phyloP scores from a whole-genome alignment of 768 basidiomycete species.

The Tulasnella sp. region DNA sequence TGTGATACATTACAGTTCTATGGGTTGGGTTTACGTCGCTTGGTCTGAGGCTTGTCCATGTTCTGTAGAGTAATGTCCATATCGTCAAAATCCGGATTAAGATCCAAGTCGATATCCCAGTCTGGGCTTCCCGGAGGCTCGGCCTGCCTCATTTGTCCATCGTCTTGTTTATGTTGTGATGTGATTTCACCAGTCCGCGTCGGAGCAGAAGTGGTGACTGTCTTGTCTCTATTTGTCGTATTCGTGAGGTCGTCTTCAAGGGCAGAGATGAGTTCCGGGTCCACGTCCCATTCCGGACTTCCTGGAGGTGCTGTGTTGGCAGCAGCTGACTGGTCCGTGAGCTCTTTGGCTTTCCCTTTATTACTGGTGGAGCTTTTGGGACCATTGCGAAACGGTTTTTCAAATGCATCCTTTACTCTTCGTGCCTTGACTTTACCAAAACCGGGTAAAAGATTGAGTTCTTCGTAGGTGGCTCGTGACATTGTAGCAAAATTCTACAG shows the following conservation, averaged over 20 bases:
- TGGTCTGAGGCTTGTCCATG: neutral
- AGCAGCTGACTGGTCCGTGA: neutral
- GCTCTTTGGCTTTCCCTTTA: constrained; percentile 11
- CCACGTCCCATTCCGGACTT: constrained; percentile 3
- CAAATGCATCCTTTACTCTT: constrained; percentile 81
- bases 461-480: constrained; percentile 53
- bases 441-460: constrained; percentile 74
- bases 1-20: no score
- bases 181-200: neutral
- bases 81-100: constrained; percentile 16
- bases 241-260: neutral
- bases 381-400: constrained; percentile 49
- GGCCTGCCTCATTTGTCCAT: neutral
- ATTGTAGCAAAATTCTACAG: constrained; percentile 76
- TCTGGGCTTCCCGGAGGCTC: constrained; percentile 33
- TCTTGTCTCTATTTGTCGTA: neutral
- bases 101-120: constrained; percentile 63
- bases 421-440: constrained; percentile 90
- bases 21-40: constrained; percentile 7
- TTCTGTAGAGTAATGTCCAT: neutral
- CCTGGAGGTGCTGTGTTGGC: neutral
- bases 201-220: constrained; percentile 9
- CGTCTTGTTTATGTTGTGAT: neutral
- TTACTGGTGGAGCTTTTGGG: constrained; percentile 30
- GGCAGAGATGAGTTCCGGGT: neutral